Base-by-base conservation (phyloP, 2,329 filamentous ascomycete species). In the Dothidotthia symphoricarpi region DNA sequence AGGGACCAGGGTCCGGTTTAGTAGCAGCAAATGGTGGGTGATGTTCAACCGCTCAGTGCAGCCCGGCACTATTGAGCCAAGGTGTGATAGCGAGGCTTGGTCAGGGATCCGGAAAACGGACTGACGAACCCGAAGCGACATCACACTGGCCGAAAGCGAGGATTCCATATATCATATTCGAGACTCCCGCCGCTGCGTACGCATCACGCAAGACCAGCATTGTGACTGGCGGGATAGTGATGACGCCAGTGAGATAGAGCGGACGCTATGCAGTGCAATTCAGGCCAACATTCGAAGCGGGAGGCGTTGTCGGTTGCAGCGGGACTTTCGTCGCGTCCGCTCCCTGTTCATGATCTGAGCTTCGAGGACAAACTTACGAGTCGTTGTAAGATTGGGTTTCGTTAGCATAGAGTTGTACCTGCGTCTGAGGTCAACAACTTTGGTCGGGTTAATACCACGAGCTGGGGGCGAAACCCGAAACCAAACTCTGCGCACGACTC, bases 11-110 rank as follows among this genome's bases (percentile, higher is more conserved):
- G 48, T 45, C 48, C 49, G 44, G 51, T 53, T 50, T 54, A 34
- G 51, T 49, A 39, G 48, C 56, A 61, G 50, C 61, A 63, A 67
- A 64, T 63, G 45, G 58, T 51, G 53, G 51, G 43, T 52, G 47
- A 50, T 44, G 61, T 51, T 61, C 60, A 59, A 59, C 61, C 63
- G 61, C 63, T 62, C 60, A 55, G 41, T 41, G 38, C 42, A 36
- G 33, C 40, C 47, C 47, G 9, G 51, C 53, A 49, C 63, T 64
- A 67, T 67, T 66, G 63, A 57, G 59, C 59, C 60, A 64, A 63
- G 59, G 41, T 60, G 61, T 66, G 63, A 66, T 64, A 57, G 41
- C 49, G 51, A 56, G 36, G 49, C 43, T 38, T 36, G 41, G 55
- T 51, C 45, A 43, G 57, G 57, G 50, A 28, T 11, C 48, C 49